These are phyloP conservation scores for Annona squamosa DNA, from an alignment of 164 flowering plant species.

Conservation along the genomic window DNA sequence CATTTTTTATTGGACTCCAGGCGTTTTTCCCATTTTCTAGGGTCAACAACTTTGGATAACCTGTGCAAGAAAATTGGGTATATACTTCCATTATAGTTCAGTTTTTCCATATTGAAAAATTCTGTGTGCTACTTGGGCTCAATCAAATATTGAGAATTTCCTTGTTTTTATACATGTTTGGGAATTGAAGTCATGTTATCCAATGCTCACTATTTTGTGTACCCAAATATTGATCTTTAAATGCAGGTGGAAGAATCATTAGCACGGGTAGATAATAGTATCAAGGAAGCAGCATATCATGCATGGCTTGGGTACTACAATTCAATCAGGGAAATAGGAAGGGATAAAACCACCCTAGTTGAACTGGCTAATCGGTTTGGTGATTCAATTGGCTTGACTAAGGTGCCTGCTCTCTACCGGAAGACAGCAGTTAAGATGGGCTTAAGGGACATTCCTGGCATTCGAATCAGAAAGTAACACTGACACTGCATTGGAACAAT, in stretches of 20 bases:
- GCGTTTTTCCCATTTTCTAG: too few species aligned
- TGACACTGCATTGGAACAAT: not conserved
- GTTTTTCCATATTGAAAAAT: too few species aligned
- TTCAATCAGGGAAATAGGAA: slow-evolving; percentile 74
- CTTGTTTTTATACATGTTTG: too few species aligned
- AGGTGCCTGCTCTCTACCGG: slow-evolving; percentile 66
- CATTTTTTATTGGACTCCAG: too few species aligned
- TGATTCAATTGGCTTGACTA: slow-evolving; percentile 63
- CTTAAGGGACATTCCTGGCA: slow-evolving; percentile 78
- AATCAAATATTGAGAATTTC: too few species aligned
- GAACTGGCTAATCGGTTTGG: slow-evolving; percentile 66
- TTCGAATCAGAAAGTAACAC: slow-evolving; percentile 48
- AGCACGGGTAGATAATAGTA: slow-evolving; percentile 53
- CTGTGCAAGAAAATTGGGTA: too few species aligned
- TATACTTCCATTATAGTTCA: too few species aligned
- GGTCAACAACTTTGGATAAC: too few species aligned
- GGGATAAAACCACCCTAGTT: slow-evolving; percentile 81
- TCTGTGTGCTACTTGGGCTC: not conserved
- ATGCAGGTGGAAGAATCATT: slow-evolving; percentile 59
- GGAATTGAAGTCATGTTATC: not conserved
- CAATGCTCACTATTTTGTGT: not conserved
- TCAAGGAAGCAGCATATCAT: slow-evolving; percentile 95
- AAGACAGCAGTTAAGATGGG: slow-evolving; percentile 93
- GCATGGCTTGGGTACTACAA: slow-evolving; percentile 99
- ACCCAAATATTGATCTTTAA: not conserved